These are phyloP conservation scores for Vigna reflexopilosa DNA, from an alignment of 306 rosid genomes.

Conservation along the genomic window DNA sequence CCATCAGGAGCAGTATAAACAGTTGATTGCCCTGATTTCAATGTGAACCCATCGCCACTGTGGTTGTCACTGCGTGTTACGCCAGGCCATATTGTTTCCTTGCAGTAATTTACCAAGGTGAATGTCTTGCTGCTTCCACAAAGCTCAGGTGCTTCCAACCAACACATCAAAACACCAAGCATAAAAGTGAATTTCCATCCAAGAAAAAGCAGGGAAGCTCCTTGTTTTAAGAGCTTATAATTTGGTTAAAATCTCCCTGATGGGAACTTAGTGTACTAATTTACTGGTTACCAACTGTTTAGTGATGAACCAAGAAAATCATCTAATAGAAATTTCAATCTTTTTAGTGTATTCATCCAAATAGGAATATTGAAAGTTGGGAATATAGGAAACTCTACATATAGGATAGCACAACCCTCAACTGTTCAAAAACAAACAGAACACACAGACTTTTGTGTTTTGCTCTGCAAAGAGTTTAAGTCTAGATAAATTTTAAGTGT, in stretches of 20 bases:
- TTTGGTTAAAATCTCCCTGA: neutral
- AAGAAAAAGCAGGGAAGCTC: neutral
- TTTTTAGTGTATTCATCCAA: neutral
- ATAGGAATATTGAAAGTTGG: neutral
- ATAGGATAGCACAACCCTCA: neutral
- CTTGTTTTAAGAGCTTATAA: too few relatives aligned
- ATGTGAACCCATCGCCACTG: constrained; percentile 55
- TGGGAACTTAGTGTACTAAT: neutral
- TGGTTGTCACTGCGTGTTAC: constrained; percentile 57
- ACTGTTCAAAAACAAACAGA: neutral
- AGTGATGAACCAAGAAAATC: constrained; percentile 2
- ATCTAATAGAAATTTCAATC: neutral
- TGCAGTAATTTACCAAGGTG: constrained; percentile 64
- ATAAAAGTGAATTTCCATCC: neutral
- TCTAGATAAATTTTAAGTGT: too few relatives aligned
- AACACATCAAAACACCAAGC: constrained; percentile 20
- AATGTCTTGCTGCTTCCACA: constrained; percentile 51
- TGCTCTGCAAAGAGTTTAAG: neutral
- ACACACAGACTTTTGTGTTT: neutral
- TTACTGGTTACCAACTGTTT: neutral
- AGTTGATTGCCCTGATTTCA: constrained; percentile 56
- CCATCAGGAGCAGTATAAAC: constrained; percentile 51
- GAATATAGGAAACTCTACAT: neutral
- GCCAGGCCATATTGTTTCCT: constrained; percentile 73
- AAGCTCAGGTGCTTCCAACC: constrained; percentile 42